phyloP scores from a whole-genome alignment of 2,329 filamentous ascomycete genomes.

The Calcarisporium arbuscula region DNA sequence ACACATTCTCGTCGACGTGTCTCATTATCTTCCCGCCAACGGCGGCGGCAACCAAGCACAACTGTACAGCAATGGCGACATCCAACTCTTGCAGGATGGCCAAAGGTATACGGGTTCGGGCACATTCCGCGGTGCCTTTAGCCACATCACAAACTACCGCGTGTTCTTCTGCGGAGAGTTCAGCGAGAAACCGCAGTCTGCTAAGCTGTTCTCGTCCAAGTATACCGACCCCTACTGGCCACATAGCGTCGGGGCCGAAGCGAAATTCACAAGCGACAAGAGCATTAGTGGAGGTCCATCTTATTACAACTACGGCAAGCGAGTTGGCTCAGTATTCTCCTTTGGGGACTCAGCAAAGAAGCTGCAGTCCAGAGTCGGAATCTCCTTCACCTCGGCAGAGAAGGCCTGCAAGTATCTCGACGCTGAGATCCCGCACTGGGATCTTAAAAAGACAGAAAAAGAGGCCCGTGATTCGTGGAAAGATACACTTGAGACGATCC shows the following conservation, averaged over 20 bases:
- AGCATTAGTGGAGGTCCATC: slow-evolving; percentile 43
- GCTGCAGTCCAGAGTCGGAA: slow-evolving; percentile 43
- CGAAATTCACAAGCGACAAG: slow-evolving; percentile 30
- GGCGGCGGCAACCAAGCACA: slow-evolving; percentile 28
- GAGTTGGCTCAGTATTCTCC: slow-evolving; percentile 44
- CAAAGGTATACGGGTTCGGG: slow-evolving; percentile 39
- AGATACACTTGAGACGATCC: slow-evolving; percentile 36
- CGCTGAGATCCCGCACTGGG: slow-evolving; percentile 35
- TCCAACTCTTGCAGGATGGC: slow-evolving; percentile 29
- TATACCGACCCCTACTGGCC: slow-evolving; percentile 5
- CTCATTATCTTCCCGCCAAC: slow-evolving; percentile 39
- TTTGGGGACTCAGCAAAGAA: slow-evolving; percentile 29
- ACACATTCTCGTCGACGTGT: slow-evolving; percentile 39
- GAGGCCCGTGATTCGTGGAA: slow-evolving; percentile 37
- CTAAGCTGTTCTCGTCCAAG: slow-evolving; percentile 29
- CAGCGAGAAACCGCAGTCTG: slow-evolving; percentile 14
- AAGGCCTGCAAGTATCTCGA: slow-evolving; percentile 44
- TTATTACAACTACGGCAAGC: slow-evolving; percentile 44
- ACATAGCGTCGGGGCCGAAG: slow-evolving; percentile 35
- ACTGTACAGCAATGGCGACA: slow-evolving; percentile 33
- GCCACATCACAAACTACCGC: slow-evolving; percentile 9
- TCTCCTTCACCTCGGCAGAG: slow-evolving; percentile 41
- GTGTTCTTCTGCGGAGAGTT: slow-evolving; percentile 11
- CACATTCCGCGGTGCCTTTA: slow-evolving; percentile 24
- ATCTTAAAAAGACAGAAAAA: slow-evolving; percentile 31